Conservation (phyloP, 345 rosid species). For the Nasturtium officinale region DNA sequence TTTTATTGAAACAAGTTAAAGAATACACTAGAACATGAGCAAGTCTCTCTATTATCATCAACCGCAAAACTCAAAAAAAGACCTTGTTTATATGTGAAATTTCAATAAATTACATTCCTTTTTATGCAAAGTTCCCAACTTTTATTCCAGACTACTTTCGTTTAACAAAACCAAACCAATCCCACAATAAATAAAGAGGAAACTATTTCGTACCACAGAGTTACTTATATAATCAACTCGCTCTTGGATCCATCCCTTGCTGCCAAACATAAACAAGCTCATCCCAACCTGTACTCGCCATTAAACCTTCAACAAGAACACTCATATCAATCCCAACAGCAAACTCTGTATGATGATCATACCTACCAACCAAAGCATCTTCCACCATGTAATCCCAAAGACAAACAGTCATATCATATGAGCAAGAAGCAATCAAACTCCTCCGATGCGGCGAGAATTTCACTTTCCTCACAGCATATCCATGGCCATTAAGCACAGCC, state of each 20-base stretch:
- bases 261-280: slow-evolving; percentile 93
- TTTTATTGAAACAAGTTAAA: not conserved
- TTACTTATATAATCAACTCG: slow-evolving; percentile 47
- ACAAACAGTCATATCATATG: slow-evolving; percentile 87
- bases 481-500: slow-evolving; percentile 75
- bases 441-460: slow-evolving; percentile 86
- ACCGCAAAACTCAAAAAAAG: slow-evolving; percentile 4
- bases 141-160: slow-evolving; percentile 20
- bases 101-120: slow-evolving; percentile 1
- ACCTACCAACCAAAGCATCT: slow-evolving; percentile 77
- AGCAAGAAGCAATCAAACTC: slow-evolving; percentile 75
- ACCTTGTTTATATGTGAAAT: not conserved
- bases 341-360: slow-evolving; percentile 90
- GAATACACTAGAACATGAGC: slow-evolving; percentile 1
- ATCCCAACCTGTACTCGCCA: slow-evolving; percentile 97
- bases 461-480: slow-evolving; percentile 82
- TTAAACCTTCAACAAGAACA: slow-evolving; percentile 87
- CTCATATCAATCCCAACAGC: slow-evolving; percentile 89
- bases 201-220: slow-evolving; percentile 12
- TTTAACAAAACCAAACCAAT: slow-evolving; percentile 14
- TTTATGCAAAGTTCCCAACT: slow-evolving; percentile 16
- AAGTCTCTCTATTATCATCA: slow-evolving; percentile 10
- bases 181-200: slow-evolving; percentile 25
- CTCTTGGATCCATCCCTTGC: slow-evolving; percentile 89
- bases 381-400: slow-evolving; percentile 90